Percentiles rank a stretch among this genome's conserved stretches.
phyloP scores from a whole-genome alignment of 352 stramenopile species.

The Phytopythium sindhum region DNA sequence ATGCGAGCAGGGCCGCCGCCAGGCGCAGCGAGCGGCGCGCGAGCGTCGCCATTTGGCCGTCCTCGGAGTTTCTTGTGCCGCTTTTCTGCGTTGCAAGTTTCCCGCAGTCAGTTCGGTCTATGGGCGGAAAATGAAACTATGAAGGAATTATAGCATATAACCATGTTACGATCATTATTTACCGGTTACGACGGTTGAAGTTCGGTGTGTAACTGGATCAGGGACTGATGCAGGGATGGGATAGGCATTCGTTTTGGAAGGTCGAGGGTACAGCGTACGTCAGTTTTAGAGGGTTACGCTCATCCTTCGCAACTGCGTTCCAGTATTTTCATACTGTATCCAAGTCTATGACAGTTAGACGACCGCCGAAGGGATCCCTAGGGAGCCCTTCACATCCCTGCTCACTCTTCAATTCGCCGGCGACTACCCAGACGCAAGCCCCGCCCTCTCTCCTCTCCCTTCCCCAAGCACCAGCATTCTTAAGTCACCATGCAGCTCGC shows the following conservation, averaged over 20 bases:
- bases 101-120: not conserved
- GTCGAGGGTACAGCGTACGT: not conserved
- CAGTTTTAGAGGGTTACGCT: too few relatives aligned
- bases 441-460: not conserved
- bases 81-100: not conserved
- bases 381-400: too few relatives aligned
- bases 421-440: conserved; percentile 1
- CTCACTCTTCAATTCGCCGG: conserved; percentile 5
- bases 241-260: not conserved
- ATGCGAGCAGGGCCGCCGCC: conserved; percentile 1
- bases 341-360: not conserved
- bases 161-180: not conserved
- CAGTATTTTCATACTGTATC: not conserved
- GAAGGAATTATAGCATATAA: not conserved
- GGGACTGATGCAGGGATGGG: not conserved
- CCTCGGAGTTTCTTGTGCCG: not conserved
- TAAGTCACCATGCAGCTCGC: conserved; percentile 37
- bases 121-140: not conserved
- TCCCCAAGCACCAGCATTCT: not conserved
- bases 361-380: conserved; percentile 2
- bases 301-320: too few relatives aligned
- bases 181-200: not conserved
- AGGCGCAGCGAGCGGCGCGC: not conserved
- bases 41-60: not conserved
- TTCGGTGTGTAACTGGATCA: not conserved